Conservation (phyloP, 2,329 filamentous ascomycete genomes). For the Cercospora brassicicola region DNA sequence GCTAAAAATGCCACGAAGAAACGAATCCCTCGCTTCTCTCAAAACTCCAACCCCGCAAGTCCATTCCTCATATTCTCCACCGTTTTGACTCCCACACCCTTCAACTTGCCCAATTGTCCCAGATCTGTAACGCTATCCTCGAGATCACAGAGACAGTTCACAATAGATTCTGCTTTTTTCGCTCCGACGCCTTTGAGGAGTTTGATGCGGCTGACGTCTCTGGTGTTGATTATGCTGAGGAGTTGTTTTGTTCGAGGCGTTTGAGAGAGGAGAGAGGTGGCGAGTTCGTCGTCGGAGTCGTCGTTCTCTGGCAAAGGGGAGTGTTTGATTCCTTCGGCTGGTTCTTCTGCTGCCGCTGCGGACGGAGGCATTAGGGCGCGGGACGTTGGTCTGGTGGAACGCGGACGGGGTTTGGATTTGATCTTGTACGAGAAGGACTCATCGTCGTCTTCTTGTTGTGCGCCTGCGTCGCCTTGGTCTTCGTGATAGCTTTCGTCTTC, state of each 20-base stretch:
- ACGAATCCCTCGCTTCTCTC: neutral
- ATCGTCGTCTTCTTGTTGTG: slow-evolving; percentile 33
- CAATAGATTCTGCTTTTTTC: slow-evolving; percentile 64
- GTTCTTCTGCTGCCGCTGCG: neutral
- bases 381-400: slow-evolving; percentile 21
- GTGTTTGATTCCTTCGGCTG: slow-evolving; percentile 17
- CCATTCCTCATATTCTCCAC: slow-evolving; percentile 54
- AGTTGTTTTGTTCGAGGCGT: slow-evolving; percentile 63
- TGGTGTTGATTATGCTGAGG: slow-evolving; percentile 71
- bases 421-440: slow-evolving; percentile 44
- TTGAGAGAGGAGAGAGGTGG: slow-evolving; percentile 30
- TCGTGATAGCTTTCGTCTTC: slow-evolving; percentile 50
- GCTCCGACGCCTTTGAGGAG: slow-evolving; percentile 68
- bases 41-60: slow-evolving; percentile 9
- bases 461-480: slow-evolving; percentile 12
- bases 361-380: neutral
- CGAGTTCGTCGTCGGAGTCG: slow-evolving; percentile 39
- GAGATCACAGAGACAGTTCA: slow-evolving; percentile 51
- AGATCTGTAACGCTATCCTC: slow-evolving; percentile 44
- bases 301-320: slow-evolving; percentile 22
- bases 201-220: slow-evolving; percentile 65
- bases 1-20: neutral
- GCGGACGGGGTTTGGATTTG: slow-evolving; percentile 40
- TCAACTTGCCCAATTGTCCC: slow-evolving; percentile 48
- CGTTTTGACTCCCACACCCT: slow-evolving; percentile 52